Base-by-base conservation (phyloP, 805 yeast genomes). In the Cyberlindnera xishuangbannaensis region DNA sequence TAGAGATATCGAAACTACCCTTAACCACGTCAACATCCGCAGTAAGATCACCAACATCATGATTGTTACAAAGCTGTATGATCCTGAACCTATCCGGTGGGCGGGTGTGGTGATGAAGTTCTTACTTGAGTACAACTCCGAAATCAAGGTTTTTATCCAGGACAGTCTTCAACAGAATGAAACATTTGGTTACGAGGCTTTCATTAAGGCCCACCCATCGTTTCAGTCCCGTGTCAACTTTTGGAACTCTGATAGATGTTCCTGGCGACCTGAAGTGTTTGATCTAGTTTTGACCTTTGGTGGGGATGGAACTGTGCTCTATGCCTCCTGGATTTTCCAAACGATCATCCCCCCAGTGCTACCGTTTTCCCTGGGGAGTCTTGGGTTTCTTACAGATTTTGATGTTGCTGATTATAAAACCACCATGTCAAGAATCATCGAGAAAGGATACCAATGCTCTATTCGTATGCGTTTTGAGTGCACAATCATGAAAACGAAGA, bases 301-400 rank as follows among this genome's bases (percentile, higher is more conserved):
- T 15, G 86, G 86, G 9, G 86, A 78, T 50, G 86, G 86, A 6
- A 78, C 86, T 0, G 80, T 78, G 25, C 51, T 78, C 17, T 71
- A 74, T 42, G 83, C 80, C 1, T 78, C 81, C 2, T 70, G 78
- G 34, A 52, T 76, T 18, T 79, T 78, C 48, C 76, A 70, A 54
- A 56, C 59, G 15, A 63, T 61, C 23, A 82, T 77, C 5, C 85
- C 86, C 0, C 86, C 85, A 4, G 72, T 78, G 4, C 53, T 78
- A 38, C 69, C 81, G 16, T 79, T 78, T 50, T 68, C 82, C 1
- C 56, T 78, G 51, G 86, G 86, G 0, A 75, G 83, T 1, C 56
- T 79, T 18, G 84, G 85, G 5, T 79, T 78, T 45, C 53, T 78
- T 21, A 58, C 67, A 7, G 78, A 79, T 33, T 78, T 74, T 53